Percentiles rank a stretch among this genome's conserved stretches.
These are phyloP conservation scores for Xylaria sp. DNA, from an alignment of 2,329 filamentous ascomycete species.

Conservation along the genomic window DNA sequence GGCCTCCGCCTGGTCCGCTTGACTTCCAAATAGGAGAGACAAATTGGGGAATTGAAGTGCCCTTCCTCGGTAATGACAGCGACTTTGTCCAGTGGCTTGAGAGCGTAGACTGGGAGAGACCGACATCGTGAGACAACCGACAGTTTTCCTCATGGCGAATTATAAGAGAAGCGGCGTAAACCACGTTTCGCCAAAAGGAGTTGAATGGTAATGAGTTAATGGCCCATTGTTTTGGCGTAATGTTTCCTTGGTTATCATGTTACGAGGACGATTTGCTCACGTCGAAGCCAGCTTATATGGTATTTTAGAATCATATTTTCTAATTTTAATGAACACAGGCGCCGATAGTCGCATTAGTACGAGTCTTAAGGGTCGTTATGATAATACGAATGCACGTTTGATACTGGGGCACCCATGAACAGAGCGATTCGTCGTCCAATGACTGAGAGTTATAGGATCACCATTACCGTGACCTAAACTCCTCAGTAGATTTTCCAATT, in stretches of 20 bases:
- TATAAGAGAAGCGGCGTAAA: neutral
- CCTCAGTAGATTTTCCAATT: neutral
- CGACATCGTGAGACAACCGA: slow-evolving; percentile 27
- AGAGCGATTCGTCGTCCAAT: neutral
- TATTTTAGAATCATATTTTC: neutral
- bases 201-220: neutral
- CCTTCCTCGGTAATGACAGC: slow-evolving; percentile 49
- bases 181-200: neutral
- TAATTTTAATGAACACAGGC: slow-evolving; percentile 21
- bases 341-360: neutral
- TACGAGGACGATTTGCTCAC: neutral
- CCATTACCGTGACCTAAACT: neutral
- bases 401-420: neutral
- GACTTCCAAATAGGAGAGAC: slow-evolving; percentile 44
- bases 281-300: neutral
- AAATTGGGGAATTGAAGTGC: slow-evolving; percentile 47
- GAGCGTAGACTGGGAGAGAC: slow-evolving; percentile 50
- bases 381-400: neutral
- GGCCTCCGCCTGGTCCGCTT: slow-evolving; percentile 40
- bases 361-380: neutral
- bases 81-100: slow-evolving; percentile 54
- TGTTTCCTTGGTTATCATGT: neutral
- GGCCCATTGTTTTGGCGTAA: neutral
- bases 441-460: neutral
- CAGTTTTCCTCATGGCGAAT: neutral